Conservation (phyloP, 75 land plant genomes). For the Sequoiadendron giganteum region DNA sequence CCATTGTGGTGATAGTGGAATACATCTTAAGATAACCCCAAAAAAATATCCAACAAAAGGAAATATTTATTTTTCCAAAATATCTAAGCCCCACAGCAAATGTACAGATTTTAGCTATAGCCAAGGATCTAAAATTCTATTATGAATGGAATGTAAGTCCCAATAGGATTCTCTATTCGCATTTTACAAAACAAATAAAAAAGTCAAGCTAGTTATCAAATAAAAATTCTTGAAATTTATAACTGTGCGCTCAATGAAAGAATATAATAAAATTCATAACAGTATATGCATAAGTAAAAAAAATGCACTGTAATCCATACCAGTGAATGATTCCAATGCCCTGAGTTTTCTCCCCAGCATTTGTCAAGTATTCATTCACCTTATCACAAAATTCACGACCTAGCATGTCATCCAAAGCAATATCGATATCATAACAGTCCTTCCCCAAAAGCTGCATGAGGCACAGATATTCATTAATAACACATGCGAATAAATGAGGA, state of each 20-base stretch:
- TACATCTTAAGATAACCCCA: not conserved
- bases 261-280: not conserved
- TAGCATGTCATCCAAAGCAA: conserved; percentile 91
- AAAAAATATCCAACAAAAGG: too few relatives aligned
- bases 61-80: not conserved
- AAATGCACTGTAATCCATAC: conserved; percentile 26
- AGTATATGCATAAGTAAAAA: not conserved
- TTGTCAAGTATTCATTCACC: conserved; percentile 66
- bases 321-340: conserved; percentile 66
- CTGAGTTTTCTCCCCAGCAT: conserved; percentile 54
- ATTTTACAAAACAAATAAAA: not conserved
- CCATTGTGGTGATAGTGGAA: not conserved
- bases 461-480: conserved; percentile 4
- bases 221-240: not conserved
- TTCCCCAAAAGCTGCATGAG: conserved; percentile 83
- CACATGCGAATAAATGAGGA: not conserved
- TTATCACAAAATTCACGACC: conserved; percentile 89
- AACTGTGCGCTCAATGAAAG: not conserved
- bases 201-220: not conserved
- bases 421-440: conserved; percentile 92
- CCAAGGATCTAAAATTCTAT: not conserved
- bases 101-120: not conserved
- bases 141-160: not conserved
- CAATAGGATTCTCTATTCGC: not conserved
- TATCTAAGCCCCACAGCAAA: not conserved